Evolutionary conservation across 1,139 yeast species (phyloP).

Genomic region (Saccharomycopsis crataegensis): DNA sequence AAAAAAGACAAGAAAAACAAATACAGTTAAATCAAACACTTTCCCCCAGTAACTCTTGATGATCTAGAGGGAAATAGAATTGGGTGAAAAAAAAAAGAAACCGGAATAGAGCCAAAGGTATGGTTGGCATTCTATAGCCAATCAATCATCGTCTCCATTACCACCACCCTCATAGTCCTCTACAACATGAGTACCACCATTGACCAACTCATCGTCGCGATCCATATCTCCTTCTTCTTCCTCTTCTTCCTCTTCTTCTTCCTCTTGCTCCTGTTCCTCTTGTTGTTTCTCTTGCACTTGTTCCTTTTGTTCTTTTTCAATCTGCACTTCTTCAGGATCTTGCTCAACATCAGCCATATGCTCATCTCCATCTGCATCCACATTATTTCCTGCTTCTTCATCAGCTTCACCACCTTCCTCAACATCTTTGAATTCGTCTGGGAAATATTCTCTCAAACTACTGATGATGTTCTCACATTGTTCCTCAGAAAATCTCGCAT

Average conservation of each 20-base stretch:
- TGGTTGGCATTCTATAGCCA: no score
- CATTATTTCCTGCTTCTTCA: slow-evolving; percentile 18
- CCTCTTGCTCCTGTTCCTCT: not conserved
- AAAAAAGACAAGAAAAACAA: no score
- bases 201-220: not conserved
- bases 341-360: not conserved
- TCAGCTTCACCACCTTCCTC: slow-evolving; percentile 18
- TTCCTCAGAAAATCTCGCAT: slow-evolving; percentile 63
- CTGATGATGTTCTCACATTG: slow-evolving; percentile 48
- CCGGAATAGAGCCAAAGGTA: no score
- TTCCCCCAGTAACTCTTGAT: no score
- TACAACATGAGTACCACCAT: not conserved
- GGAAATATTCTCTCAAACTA: slow-evolving; percentile 44
- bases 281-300: not conserved
- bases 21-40: no score
- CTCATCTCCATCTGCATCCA: slow-evolving; percentile 1
- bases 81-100: no score
- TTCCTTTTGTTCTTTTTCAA: not conserved
- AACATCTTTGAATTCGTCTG: slow-evolving; percentile 25
- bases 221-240: not conserved
- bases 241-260: slow-evolving; percentile 13
- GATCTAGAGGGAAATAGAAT: no score
- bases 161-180: not conserved
- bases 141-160: no score
- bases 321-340: not conserved